phyloP scores from a whole-genome alignment of 1,139 yeast species.

The Hansenula lynferdii region DNA sequence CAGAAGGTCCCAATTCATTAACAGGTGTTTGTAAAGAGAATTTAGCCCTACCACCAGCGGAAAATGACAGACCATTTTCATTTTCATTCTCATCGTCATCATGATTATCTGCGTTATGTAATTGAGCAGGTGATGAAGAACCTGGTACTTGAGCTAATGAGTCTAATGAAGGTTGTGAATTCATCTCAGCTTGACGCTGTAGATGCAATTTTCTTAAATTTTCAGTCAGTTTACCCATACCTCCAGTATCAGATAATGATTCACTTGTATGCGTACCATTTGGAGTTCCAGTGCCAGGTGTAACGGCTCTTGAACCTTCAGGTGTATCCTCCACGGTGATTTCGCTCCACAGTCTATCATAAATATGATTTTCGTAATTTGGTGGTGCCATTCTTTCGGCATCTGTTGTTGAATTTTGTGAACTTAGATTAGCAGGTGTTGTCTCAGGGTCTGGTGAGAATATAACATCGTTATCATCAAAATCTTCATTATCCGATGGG shows the following conservation, averaged over 20 bases:
- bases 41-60: slow-evolving; percentile 4
- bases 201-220: slow-evolving; percentile 49
- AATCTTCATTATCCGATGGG: slow-evolving; percentile 16
- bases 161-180: slow-evolving; percentile 16
- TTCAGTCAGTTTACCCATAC: slow-evolving; percentile 36
- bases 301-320: slow-evolving; percentile 22
- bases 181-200: slow-evolving; percentile 32
- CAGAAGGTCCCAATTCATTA: slow-evolving; percentile 13
- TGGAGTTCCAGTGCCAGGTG: slow-evolving; percentile 23
- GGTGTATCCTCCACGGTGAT: slow-evolving; percentile 30
- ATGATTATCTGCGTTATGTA: slow-evolving; percentile 5
- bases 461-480: slow-evolving; percentile 27
- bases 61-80: slow-evolving; percentile 13
- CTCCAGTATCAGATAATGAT: slow-evolving; percentile 19
- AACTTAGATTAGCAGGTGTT: slow-evolving; percentile 8
- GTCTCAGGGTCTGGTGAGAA: slow-evolving; percentile 28
- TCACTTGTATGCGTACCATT: slow-evolving; percentile 9
- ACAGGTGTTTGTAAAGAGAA: slow-evolving; percentile 20
- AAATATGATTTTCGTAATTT: slow-evolving; percentile 76
- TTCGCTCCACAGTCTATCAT: slow-evolving; percentile 81
- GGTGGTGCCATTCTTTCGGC: slow-evolving; percentile 69
- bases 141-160: slow-evolving; percentile 7
- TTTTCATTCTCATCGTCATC: slow-evolving; percentile 21
- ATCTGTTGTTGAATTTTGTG: slow-evolving; percentile 3
- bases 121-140: neutral